Base-by-base conservation (phyloP, 257 asterid genomes). In the Capsicum rhomboideum region DNA sequence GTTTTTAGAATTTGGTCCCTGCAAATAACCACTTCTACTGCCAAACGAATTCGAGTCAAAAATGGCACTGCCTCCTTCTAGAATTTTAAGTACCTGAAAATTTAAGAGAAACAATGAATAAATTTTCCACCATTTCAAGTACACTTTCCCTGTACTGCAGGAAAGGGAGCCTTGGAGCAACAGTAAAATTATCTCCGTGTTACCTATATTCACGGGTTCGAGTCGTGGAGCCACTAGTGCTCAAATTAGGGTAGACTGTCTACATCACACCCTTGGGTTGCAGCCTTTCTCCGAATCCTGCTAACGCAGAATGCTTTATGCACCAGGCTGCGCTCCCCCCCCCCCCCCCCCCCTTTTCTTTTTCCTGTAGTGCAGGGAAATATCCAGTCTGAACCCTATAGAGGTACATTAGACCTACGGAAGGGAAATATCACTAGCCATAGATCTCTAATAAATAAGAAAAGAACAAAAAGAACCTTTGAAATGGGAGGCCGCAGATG, bases 401-500 rank as follows among this genome's bases (percentile, higher is more conserved):
- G 42, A 21, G n/a, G 79, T 50, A 17, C 16, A 50, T 16, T 50
- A 77, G 63, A 26, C 63, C 46, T 50, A 77, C 2, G 8, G 0
- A 50, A 77, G 28, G 82, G 23, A 50, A 77, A 77, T 4, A 26
- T n/a, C 28, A 50, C 44, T 3, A 26, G 49, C 12, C 61, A 50
- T 0, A 49, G 17, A 49, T 74, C 46, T 75, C 63, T 16, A 49
- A 14, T 75, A 42, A 34, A 21, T 34, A 23, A n/a, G 14, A 28
- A 56, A 83, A 53, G 29, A 29, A 44, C 68, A 50, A 82, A 20
- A 66, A 53, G 77, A 64, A 93, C 98, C 97, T 95, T 95, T 66
- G 98, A 93, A 93, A 95, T 92, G 34, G 98, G 89, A 8, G 98
- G 98, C 63, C 98, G 90, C 83, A 82, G 83, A 37, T 91, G 90